Base-by-base conservation (phyloP, 1,284 basidiomycete genomes). In the Apiotrichum montevideense region DNA sequence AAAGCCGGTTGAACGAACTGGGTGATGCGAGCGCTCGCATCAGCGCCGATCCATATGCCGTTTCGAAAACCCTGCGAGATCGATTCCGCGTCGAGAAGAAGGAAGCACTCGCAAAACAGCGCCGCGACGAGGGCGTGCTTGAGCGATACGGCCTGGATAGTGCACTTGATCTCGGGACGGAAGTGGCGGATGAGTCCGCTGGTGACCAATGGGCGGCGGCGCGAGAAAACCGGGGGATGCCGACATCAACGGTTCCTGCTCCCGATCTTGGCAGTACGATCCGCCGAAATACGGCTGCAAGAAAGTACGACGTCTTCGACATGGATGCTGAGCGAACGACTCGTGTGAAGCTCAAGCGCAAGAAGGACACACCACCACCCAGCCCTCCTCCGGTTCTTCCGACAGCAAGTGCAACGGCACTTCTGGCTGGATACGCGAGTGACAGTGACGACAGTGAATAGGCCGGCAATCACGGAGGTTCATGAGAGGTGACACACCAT, bases 51-150 rank as follows among this genome's bases (percentile, higher is more conserved):
- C 95, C 95, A 0, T 97, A 94, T 69, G 62, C 81, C 0, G 82
- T 88, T 21, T 95, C 91, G 5, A 72, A 78, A 6, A 83, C 83
- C 55, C 81, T 87, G 6, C 84, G 96, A 37, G 86, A 86, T 64
- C 81, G 81, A 15, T 96, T 98, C 70, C 84, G 96, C 1, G 82
- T 83, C 57, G 88, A 89, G 65, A 98, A 97, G 79, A 87, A 86
- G 71, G 74, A 87, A 0, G 84, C 87, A 53, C 79, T 84, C 59
- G 82, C 80, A 45, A 85, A 85, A 63, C 80, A 83, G 55, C 80
- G 79, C 14, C 45, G 44, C 4, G 54, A 62, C 46, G 59, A 35
- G 43, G 77, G 76, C 10, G 74, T 95, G 46, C 87, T 85, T 63
- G 81, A 80, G 37, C 80, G 81, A 59, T 93, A 89, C 74, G 90